Evolutionary conservation across 306 rosid genomes (phyloP).

Genomic region (Fragaria vesca): DNA sequence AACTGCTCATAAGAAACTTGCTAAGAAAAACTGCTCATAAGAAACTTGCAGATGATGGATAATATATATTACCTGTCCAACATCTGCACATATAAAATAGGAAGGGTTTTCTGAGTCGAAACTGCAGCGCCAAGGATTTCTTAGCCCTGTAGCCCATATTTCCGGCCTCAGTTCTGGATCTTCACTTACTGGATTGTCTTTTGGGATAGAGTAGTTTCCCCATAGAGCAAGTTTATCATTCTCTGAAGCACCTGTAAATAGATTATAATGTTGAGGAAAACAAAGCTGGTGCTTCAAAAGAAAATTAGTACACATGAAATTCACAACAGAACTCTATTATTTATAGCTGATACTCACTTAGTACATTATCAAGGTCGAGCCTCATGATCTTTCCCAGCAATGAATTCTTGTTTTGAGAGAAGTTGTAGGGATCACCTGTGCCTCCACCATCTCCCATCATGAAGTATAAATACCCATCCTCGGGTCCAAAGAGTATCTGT

Average conservation of each 20-base stretch:
- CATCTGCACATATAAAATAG: constrained; percentile 87
- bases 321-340: background rate
- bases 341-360: constrained; percentile 49
- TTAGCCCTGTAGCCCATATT: constrained; percentile 84
- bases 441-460: constrained; percentile 98
- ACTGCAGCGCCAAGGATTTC: constrained; percentile 99
- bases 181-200: constrained; percentile 74
- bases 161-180: constrained; percentile 65
- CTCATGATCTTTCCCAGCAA: constrained; percentile 96
- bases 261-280: background rate
- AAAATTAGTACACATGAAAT: background rate
- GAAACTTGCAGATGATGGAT: background rate
- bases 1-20: background rate
- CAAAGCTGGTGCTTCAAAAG: constrained; percentile 12
- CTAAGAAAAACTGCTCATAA: background rate
- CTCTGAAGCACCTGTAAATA: constrained; percentile 58
- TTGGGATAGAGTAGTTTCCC: constrained; percentile 93
- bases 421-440: constrained; percentile 75
- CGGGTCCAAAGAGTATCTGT: constrained; percentile 90
- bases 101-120: constrained; percentile 82
- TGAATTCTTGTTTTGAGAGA: constrained; percentile 91
- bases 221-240: constrained; percentile 62
- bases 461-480: constrained; percentile 77
- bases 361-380: constrained; percentile 73
- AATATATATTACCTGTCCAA: constrained; percentile 66